Conservation (phyloP, 345 rosid species). For the Aquilaria sinensis region DNA sequence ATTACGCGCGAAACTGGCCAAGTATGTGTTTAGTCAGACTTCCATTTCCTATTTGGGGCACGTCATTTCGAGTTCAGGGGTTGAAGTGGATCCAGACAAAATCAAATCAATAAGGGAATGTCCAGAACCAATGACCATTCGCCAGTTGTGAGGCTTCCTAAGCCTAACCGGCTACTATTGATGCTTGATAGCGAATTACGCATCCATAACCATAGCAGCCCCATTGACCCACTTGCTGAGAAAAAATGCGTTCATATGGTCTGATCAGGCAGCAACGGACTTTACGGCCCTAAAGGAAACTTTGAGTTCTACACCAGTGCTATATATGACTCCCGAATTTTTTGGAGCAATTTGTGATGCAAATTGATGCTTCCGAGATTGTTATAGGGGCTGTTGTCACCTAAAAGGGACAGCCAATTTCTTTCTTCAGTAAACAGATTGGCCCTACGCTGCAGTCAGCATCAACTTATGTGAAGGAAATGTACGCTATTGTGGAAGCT, state of each 20-base stretch:
- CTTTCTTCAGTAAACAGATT: background rate
- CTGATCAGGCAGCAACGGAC: background rate
- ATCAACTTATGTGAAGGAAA: too few species aligned
- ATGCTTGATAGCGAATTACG: background rate
- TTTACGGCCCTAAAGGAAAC: background rate
- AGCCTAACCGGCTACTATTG: background rate
- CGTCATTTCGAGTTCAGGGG: background rate
- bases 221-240: constrained; percentile 2
- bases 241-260: constrained; percentile 1
- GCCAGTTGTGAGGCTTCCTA: background rate
- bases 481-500: background rate
- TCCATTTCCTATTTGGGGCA: constrained; percentile 4
- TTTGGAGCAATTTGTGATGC: background rate
- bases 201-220: background rate
- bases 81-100: too few species aligned
- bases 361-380: background rate
- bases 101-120: background rate
- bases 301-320: background rate
- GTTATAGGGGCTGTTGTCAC: background rate
- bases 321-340: constrained; percentile 9
- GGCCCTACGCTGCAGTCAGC: background rate
- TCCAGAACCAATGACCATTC: background rate
- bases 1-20: background rate
- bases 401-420: background rate
- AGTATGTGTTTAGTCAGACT: background rate